Base-by-base conservation (phyloP, 225 moss, liverwort and hornwort genomes). In the Sphagnum contortum region DNA sequence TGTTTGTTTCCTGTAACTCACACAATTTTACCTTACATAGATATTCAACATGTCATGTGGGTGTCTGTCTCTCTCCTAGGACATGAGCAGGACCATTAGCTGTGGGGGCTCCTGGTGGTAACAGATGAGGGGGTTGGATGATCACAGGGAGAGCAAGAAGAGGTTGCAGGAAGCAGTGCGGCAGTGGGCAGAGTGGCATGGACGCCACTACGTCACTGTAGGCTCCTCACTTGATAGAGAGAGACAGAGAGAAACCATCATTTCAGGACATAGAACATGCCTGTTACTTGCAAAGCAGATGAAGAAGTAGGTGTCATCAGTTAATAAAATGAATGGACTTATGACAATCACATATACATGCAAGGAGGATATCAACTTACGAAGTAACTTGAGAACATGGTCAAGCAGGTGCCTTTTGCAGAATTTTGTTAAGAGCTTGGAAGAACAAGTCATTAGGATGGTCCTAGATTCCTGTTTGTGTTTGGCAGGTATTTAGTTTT, bases 171-270 rank as follows among this genome's bases (percentile, higher is more conserved):
- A 82, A 62, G 75, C 82, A 62, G 71, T 91, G 70, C 85, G 86
- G 57, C 76, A 85, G 57, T 94, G 94, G 94, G 79, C 88, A 63
- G 69, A 82, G 69, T 91, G 91, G 89, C 75, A 83, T 66, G 86
- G 86, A 62, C 84, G 75, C 48, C 80, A 70, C 5, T 69, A 74
- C 67, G 70, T 70, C 52, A 52, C 72, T 57, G 77, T 65, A 83
- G 75, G 81, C 78, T 66, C 70, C 57, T 68, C 54, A 10, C 8
- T 55, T 8, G 8, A 54, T 50, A 61, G 49, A 60, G 46, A 5
- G 6, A 14, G 44, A 14, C 60, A 60, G 7, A 60, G 12, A 45
- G 60, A 13, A 7, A 6, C 12, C 60, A 60, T 60, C 9, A 4
- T 47, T 10, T 10, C 53, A n/a, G 13, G 8, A 46, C 11, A 10